phyloP scores from a whole-genome alignment of 257 asterid species.

The Lycium barbarum region DNA sequence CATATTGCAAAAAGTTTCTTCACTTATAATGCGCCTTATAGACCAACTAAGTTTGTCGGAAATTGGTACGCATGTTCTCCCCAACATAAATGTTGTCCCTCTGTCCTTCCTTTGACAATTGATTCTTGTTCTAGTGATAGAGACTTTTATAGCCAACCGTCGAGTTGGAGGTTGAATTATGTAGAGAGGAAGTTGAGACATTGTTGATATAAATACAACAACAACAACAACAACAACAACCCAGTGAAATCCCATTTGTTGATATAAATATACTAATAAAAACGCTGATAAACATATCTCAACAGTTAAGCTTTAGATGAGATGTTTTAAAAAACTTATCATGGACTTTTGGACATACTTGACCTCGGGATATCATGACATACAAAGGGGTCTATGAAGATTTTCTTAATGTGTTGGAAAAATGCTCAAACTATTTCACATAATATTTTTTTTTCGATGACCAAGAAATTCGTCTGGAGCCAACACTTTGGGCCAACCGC shows the following conservation, averaged over 20 bases:
- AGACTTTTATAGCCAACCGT: not conserved
- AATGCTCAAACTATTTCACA: too few species aligned
- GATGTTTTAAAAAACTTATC: too few species aligned
- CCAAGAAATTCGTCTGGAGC: too few species aligned
- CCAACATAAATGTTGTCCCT: conserved; percentile 26
- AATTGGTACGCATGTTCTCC: not conserved
- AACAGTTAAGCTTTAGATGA: too few species aligned
- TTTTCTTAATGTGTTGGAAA: not conserved
- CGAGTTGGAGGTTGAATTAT: conserved; percentile 16
- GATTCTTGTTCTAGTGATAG: conserved; percentile 12
- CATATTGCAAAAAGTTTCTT: not conserved
- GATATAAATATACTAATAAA: too few species aligned
- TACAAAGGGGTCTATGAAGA: not conserved
- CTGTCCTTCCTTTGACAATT: not conserved
- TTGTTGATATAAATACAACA: too few species aligned
- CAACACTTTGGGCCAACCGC: too few species aligned
- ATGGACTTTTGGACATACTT: not conserved
- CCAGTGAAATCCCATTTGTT: too few species aligned
- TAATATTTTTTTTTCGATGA: too few species aligned
- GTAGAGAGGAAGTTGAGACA: not conserved
- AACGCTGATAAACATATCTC: too few species aligned
- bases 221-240: too few species aligned
- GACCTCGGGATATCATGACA: not conserved
- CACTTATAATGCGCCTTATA: not conserved
- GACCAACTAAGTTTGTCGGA: not conserved